Evolutionary conservation across 2,329 filamentous ascomycete genomes (phyloP).

Genomic region (Septoria petroselini): DNA sequence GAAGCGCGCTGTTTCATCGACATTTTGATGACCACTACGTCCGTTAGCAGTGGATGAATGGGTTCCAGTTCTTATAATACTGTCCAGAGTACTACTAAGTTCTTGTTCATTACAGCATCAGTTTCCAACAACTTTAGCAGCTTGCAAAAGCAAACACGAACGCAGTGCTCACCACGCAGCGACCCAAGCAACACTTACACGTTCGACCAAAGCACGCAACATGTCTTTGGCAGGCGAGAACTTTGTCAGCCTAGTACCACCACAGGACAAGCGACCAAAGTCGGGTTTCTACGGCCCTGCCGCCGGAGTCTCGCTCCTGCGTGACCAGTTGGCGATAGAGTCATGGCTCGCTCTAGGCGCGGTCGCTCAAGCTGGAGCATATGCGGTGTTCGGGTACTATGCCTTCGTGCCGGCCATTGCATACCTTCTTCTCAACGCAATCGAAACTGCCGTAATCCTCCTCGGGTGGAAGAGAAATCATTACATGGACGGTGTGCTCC

Average conservation of each 20-base stretch:
- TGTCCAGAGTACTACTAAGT: too few species aligned
- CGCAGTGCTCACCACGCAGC: neutral
- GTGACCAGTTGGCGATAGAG: conserved; percentile 41
- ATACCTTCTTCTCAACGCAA: conserved; percentile 37
- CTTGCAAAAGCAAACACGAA: neutral
- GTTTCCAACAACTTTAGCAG: too few species aligned
- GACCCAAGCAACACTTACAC: too few species aligned
- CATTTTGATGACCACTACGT: too few species aligned
- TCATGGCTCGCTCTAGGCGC: conserved; percentile 46
- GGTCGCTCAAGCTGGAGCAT: conserved; percentile 39
- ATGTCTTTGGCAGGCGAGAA: conserved; percentile 12
- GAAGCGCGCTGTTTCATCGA: too few species aligned
- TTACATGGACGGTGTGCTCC: conserved; percentile 39
- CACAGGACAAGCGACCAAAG: conserved; percentile 14
- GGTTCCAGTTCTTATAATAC: too few species aligned
- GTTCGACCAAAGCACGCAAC: neutral
- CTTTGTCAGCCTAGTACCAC: conserved; percentile 21
- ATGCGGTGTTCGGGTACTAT: conserved; percentile 38
- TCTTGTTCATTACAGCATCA: too few species aligned
- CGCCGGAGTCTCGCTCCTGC: conserved; percentile 26
- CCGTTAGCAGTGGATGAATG: too few species aligned
- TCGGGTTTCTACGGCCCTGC: conserved; percentile 20
- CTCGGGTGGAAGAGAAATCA: conserved; percentile 40
- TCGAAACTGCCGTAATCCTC: conserved; percentile 39
- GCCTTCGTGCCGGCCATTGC: conserved; percentile 38